These are phyloP conservation scores for Floccularia luteovirens DNA, from an alignment of 768 basidiomycete genomes.

Conservation along the genomic window DNA sequence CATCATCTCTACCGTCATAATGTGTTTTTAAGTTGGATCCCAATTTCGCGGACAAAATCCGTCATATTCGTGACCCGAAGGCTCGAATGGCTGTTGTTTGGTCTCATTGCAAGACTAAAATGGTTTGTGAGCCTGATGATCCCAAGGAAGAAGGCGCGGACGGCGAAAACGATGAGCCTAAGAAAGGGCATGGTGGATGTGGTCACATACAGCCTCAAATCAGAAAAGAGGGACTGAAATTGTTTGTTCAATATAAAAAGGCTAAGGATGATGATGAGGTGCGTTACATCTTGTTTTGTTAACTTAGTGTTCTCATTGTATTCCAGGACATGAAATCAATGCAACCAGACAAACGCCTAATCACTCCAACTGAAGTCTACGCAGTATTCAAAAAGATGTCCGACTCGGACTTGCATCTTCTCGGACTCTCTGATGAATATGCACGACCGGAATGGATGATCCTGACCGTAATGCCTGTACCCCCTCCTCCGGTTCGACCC, in stretches of 20 bases:
- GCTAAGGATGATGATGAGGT: constrained; percentile 95
- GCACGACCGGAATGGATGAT: constrained; percentile 99
- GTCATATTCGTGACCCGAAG: constrained; percentile 82
- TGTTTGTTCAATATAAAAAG: constrained; percentile 92
- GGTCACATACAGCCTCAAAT: constrained; percentile 87
- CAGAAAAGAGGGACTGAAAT: constrained; percentile 91
- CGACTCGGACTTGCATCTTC: constrained; percentile 76
- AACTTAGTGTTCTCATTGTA: constrained; percentile 10
- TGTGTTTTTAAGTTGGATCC: constrained; percentile 63
- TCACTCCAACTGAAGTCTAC: constrained; percentile 86
- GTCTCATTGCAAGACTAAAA: constrained; percentile 84
- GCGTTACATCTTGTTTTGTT: constrained; percentile 20
- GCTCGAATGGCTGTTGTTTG: constrained; percentile 82
- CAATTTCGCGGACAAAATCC: constrained; percentile 80
- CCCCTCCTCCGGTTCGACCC: constrained; percentile 95
- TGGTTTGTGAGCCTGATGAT: constrained; percentile 82
- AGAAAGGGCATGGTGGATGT: constrained; percentile 95
- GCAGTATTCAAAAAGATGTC: constrained; percentile 95
- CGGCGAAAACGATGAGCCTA: constrained; percentile 60
- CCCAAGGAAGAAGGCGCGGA: constrained; percentile 80
- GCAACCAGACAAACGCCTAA: constrained; percentile 76
- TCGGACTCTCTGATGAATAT: constrained; percentile 93
- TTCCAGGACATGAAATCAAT: constrained; percentile 77
- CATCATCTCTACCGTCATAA: constrained; percentile 11
- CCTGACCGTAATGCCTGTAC: constrained; percentile 93